These are phyloP conservation scores for Xerocomellus intermedius DNA, from an alignment of 768 basidiomycete species.

Conservation along the genomic window DNA sequence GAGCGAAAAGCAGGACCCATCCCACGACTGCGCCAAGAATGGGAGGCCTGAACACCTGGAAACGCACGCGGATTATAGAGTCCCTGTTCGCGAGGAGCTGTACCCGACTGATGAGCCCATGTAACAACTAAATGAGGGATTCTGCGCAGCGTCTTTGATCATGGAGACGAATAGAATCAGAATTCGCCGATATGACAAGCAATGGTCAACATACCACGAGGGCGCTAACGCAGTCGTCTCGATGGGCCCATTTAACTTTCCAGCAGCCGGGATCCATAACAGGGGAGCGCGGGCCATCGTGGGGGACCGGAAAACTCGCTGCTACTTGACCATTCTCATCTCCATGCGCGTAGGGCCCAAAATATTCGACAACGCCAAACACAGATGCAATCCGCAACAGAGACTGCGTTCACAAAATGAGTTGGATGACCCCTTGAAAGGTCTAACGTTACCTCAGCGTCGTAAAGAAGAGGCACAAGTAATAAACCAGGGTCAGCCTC, in stretches of 20 bases:
- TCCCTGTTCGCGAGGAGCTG: slow-evolving; percentile 16
- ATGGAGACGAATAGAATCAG: background rate
- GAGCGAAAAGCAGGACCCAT: slow-evolving; percentile 6
- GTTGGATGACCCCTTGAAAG: background rate
- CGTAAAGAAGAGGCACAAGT: slow-evolving; percentile 56
- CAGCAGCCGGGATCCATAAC: slow-evolving; percentile 63
- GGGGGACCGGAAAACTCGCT: slow-evolving; percentile 44
- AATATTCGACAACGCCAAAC: slow-evolving; percentile 66
- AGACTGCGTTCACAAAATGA: slow-evolving; percentile 37
- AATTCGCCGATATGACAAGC: background rate
- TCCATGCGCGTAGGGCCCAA: slow-evolving; percentile 35
- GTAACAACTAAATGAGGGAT: slow-evolving; percentile 73
- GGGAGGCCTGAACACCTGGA: slow-evolving; percentile 1
- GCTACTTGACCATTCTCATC: slow-evolving; percentile 19
- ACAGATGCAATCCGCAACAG: slow-evolving; percentile 50
- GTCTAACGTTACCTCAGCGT: slow-evolving; percentile 48
- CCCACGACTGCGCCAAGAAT: slow-evolving; percentile 23
- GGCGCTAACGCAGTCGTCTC: slow-evolving; percentile 73
- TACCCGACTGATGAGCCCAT: slow-evolving; percentile 68
- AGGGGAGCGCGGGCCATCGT: slow-evolving; percentile 52
- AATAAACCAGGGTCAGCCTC: slow-evolving; percentile 36
- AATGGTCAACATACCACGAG: slow-evolving; percentile 51
- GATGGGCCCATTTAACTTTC: slow-evolving; percentile 78
- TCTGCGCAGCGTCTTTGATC: slow-evolving; percentile 60
- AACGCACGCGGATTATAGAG: slow-evolving; percentile 12